These are phyloP conservation scores for Candida maltosa DNA, from an alignment of 805 yeast genomes.

Conservation along the genomic window DNA sequence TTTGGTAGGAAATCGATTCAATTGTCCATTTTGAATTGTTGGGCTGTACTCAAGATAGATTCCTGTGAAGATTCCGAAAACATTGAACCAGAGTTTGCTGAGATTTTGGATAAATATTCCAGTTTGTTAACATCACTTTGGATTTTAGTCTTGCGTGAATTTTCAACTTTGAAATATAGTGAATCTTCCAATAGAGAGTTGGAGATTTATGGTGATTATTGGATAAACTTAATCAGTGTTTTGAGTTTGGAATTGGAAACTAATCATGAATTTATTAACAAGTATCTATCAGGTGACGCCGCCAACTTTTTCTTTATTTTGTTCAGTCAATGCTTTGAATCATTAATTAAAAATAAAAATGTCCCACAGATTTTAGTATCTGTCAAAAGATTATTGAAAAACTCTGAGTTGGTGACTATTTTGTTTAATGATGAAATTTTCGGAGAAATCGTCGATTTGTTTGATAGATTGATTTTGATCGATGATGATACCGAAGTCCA, in stretches of 20 bases:
- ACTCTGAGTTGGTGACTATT: conserved; percentile 53
- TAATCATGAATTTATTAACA: conserved; percentile 38
- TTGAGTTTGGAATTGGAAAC: conserved; percentile 61
- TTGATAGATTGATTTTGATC: conserved; percentile 67
- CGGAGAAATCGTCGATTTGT: conserved; percentile 69
- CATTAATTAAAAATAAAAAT: conserved; percentile 49
- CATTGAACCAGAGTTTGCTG: conserved; percentile 44
- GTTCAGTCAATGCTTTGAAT: conserved; percentile 81
- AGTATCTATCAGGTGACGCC: conserved; percentile 49
- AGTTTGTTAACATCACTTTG: conserved; percentile 69
- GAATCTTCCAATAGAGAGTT: conserved; percentile 37
- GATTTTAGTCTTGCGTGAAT: conserved; percentile 74
- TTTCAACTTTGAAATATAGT: conserved; percentile 61
- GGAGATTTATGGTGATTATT: conserved; percentile 53
- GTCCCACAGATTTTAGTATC: conserved; percentile 50
- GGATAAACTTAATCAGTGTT: conserved; percentile 79
- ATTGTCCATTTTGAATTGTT: conserved; percentile 61
- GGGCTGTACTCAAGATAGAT: conserved; percentile 57
- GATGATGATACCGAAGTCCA: conserved; percentile 64
- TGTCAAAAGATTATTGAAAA: conserved; percentile 48
- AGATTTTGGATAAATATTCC: conserved; percentile 54
- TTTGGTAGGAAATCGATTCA: conserved; percentile 51
- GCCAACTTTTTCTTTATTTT: conserved; percentile 71
- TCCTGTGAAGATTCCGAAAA: conserved; percentile 17
- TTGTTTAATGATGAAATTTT: conserved; percentile 67